Percentiles rank a stretch among this genome's conserved stretches.
These are phyloP conservation scores for Platanthera zijinensis DNA, from an alignment of 106 monocot species.

Conservation along the genomic window DNA sequence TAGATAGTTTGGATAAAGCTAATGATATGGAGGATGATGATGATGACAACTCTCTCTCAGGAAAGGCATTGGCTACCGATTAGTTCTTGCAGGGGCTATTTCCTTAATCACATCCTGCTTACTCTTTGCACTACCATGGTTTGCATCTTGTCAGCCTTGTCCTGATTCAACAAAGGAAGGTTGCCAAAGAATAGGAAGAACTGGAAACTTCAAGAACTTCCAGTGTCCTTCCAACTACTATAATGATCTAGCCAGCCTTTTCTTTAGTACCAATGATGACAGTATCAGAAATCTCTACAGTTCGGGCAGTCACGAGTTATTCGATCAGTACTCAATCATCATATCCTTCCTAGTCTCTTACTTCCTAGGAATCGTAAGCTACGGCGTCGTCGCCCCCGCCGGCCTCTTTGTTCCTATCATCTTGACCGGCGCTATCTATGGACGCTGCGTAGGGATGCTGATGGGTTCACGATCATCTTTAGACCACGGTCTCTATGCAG, in stretches of 20 bases:
- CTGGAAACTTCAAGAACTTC: conserved; percentile 65
- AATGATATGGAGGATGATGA: not conserved
- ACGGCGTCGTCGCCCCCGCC: conserved; percentile 69
- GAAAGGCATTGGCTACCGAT: conserved; percentile 31
- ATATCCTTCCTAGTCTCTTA: conserved; percentile 61
- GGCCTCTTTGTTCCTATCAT: conserved; percentile 88
- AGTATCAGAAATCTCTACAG: conserved; percentile 67
- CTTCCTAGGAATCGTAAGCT: conserved; percentile 74
- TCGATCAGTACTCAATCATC: conserved; percentile 44
- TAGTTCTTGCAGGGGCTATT: conserved; percentile 36
- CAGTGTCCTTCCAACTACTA: conserved; percentile 73
- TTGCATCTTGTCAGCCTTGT: conserved; percentile 74
- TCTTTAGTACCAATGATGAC: conserved; percentile 85
- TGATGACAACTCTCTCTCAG: conserved; percentile 16
- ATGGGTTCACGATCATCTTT: conserved; percentile 43
- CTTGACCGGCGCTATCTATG: conserved; percentile 79
- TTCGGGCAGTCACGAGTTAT: conserved; percentile 50
- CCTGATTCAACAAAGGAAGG: conserved; percentile 28
- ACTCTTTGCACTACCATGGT: conserved; percentile 76
- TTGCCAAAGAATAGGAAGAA: conserved; percentile 51
- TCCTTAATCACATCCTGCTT: conserved; percentile 68
- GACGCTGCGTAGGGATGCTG: conserved; percentile 63
- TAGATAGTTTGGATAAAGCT: not conserved
- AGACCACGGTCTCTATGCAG: conserved; percentile 79
- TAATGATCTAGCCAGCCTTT: conserved; percentile 80